Conservation (phyloP, 345 rosid genomes). For the Capsella bursapastoris region DNA sequence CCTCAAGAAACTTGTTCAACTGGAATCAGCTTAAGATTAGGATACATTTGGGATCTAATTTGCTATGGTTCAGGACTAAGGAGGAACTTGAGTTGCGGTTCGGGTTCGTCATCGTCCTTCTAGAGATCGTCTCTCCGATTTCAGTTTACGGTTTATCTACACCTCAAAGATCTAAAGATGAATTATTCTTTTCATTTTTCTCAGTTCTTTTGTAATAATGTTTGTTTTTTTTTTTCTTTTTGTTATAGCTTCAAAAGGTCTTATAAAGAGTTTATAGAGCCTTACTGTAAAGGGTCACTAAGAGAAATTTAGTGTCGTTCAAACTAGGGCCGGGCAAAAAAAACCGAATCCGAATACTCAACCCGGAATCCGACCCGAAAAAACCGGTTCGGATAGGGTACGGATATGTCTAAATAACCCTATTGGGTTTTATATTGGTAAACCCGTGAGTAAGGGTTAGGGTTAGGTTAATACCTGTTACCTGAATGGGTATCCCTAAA, state of each 20-base stretch:
- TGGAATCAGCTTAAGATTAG: background rate
- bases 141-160: background rate
- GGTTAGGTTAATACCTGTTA: too few relatives aligned
- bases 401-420: too few relatives aligned
- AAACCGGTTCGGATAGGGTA: too few relatives aligned
- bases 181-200: conserved; percentile 5
- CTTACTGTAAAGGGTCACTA: conserved; percentile 38
- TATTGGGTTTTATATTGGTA: too few relatives aligned
- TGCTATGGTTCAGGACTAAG: conserved; percentile 21
- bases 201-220: conserved; percentile 12
- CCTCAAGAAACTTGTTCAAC: background rate
- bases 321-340: too few relatives aligned
- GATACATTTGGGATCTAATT: conserved; percentile 6
- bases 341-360: too few relatives aligned
- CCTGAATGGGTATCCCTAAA: too few relatives aligned
- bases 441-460: too few relatives aligned
- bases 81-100: conserved; percentile 12
- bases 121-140: conserved; percentile 1
- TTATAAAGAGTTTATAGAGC: conserved; percentile 9
- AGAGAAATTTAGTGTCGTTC: background rate
- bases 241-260: background rate
- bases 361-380: too few relatives aligned
- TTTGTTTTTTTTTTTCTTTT: too few relatives aligned
- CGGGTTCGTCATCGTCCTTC: background rate
- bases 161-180: conserved; percentile 6